phyloP scores from a whole-genome alignment of 164 flowering plant genomes.

The Akebia trifoliata region DNA sequence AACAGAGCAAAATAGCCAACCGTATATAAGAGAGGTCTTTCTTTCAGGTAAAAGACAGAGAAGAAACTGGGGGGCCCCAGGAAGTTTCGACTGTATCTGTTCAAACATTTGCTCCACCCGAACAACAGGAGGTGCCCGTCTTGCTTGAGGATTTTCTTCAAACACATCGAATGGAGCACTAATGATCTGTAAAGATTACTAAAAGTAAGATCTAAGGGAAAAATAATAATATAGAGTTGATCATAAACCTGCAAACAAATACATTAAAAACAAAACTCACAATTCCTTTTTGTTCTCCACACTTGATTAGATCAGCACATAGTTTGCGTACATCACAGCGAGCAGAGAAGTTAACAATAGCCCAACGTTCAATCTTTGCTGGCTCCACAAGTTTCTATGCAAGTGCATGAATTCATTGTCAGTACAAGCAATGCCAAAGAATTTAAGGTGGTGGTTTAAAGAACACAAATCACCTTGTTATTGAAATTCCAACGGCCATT shows the following conservation, averaged over 20 bases:
- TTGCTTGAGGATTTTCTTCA: slow-evolving; percentile 42
- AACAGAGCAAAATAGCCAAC: slow-evolving; percentile 20
- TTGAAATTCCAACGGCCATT: slow-evolving; percentile 91
- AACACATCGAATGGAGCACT: slow-evolving; percentile 39
- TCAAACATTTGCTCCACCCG: slow-evolving; percentile 69
- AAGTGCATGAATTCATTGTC: not conserved
- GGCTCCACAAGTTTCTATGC: slow-evolving; percentile 66
- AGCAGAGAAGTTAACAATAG: slow-evolving; percentile 80
- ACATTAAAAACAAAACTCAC: not conserved
- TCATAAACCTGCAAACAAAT: not conserved
- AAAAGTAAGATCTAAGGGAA: not conserved
- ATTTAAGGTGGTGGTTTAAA: not conserved
- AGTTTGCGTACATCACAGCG: slow-evolving; percentile 59
- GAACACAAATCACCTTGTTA: slow-evolving; percentile 50
- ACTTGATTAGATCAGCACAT: slow-evolving; percentile 38
- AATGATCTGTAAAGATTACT: slow-evolving; percentile 24
- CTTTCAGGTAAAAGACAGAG: slow-evolving; percentile 59
- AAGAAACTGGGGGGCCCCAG: slow-evolving; percentile 51
- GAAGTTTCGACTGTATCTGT: slow-evolving; percentile 38
- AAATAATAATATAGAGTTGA: not conserved
- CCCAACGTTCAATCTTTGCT: slow-evolving; percentile 60
- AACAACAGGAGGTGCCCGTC: slow-evolving; percentile 38
- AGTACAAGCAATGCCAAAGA: not conserved
- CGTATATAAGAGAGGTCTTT: slow-evolving; percentile 63
- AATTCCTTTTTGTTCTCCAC: slow-evolving; percentile 63